Evolutionary conservation across 1,284 basidiomycete genomes (phyloP).

Genomic region (Cryptococcus amylolentus): DNA sequence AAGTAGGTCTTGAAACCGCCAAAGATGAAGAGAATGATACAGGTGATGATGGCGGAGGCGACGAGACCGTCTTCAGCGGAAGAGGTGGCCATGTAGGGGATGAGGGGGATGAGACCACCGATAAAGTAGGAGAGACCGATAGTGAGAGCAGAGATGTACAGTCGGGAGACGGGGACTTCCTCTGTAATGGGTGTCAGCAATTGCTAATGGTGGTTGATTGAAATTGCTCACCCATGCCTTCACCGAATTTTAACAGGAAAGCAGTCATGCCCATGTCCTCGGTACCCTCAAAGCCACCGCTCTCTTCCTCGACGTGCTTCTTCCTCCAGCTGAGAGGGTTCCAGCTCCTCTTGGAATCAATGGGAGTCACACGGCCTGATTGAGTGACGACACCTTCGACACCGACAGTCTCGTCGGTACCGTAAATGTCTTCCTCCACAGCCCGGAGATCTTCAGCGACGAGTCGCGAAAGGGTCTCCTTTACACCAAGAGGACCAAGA

Average conservation of each 20-base stretch:
- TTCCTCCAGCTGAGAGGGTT: slow-evolving; percentile 17
- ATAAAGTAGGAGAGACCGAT: slow-evolving; percentile 76
- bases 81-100: slow-evolving; percentile 85
- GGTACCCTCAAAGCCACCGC: slow-evolving; percentile 57
- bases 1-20: slow-evolving; percentile 85
- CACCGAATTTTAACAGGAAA: slow-evolving; percentile 89
- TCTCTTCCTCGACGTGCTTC: slow-evolving; percentile 19
- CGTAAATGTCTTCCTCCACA: slow-evolving; percentile 56
- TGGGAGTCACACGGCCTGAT: slow-evolving; percentile 47
- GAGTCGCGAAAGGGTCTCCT: slow-evolving; percentile 70
- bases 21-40: slow-evolving; percentile 79
- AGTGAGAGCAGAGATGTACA: slow-evolving; percentile 83
- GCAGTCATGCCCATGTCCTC: slow-evolving; percentile 80
- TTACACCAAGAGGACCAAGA: slow-evolving; percentile 82
- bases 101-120: slow-evolving; percentile 80
- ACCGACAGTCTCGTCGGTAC: slow-evolving; percentile 13
- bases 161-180: slow-evolving; percentile 67
- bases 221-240: slow-evolving; percentile 67
- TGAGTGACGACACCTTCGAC: slow-evolving; percentile 24
- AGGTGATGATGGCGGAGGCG: slow-evolving; percentile 60
- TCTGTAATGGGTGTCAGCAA: slow-evolving; percentile 53
- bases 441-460: slow-evolving; percentile 72
- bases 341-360: slow-evolving; percentile 17
- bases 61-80: slow-evolving; percentile 49
- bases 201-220: not conserved